Evolutionary conservation across 768 basidiomycete genomes (phyloP).

Genomic region (Trametes villosa): DNA sequence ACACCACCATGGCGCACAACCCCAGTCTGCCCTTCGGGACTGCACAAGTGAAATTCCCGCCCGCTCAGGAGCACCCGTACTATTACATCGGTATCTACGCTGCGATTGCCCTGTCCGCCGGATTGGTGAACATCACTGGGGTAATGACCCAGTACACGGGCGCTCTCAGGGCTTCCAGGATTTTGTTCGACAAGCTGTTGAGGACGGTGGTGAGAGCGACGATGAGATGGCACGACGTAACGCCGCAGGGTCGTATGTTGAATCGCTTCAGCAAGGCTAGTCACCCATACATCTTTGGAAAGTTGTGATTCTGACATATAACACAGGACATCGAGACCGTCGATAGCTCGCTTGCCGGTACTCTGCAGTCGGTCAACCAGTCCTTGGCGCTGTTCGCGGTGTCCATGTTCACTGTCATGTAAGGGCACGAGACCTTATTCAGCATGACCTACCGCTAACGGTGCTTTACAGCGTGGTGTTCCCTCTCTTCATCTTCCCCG

Average conservation of each 20-base stretch:
- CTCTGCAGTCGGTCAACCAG: constrained; percentile 76
- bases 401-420: constrained; percentile 75
- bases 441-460: background rate
- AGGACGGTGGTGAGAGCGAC: constrained; percentile 77
- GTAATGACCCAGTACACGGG: constrained; percentile 64
- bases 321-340: constrained; percentile 82
- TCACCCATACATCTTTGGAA: background rate
- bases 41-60: constrained; percentile 39
- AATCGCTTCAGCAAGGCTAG: constrained; percentile 79
- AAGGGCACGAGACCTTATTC: constrained; percentile 38
- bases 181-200: constrained; percentile 56
- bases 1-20: constrained; percentile 19
- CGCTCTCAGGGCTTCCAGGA: constrained; percentile 44
- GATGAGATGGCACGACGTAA: constrained; percentile 84
- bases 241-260: constrained; percentile 85
- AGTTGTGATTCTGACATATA: background rate
- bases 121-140: constrained; percentile 50
- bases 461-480: constrained; percentile 58
- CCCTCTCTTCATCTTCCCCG: constrained; percentile 83
- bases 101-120: constrained; percentile 56
- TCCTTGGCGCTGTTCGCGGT: constrained; percentile 79
- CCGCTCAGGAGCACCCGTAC: constrained; percentile 61
- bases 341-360: constrained; percentile 69
- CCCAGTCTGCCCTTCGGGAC: background rate
- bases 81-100: constrained; percentile 77